These are phyloP conservation scores for Pittosporum tobira DNA, from an alignment of 129 eudicot species.

Conservation along the genomic window DNA sequence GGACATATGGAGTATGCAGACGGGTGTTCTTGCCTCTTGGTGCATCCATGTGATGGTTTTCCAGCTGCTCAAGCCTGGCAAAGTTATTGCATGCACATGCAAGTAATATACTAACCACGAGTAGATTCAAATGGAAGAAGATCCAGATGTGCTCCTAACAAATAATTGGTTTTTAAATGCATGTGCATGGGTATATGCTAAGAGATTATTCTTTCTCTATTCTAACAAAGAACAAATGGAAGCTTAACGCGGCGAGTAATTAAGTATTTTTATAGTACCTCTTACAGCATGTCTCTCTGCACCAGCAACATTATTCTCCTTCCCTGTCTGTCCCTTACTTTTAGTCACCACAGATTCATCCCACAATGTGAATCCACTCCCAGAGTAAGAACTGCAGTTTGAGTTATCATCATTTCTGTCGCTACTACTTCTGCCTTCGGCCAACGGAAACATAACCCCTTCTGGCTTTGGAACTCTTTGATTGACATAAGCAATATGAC, in stretches of 20 bases:
- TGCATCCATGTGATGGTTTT: background rate
- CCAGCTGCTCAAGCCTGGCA: background rate
- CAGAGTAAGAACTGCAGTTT: constrained; percentile 69
- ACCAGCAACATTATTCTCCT: constrained; percentile 62
- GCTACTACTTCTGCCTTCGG: constrained; percentile 32
- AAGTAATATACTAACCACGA: background rate
- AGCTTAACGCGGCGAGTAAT: background rate
- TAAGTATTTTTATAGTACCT: constrained; percentile 56
- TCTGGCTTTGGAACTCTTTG: constrained; percentile 16
- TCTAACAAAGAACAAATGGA: background rate
- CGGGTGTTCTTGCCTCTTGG: background rate
- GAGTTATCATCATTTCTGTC: constrained; percentile 66
- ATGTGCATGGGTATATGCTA: constrained; percentile 6
- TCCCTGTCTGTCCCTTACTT: constrained; percentile 92
- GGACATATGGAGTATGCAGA: background rate
- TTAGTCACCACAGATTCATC: constrained; percentile 52
- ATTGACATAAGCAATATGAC: constrained; percentile 47
- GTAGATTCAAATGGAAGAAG: constrained; percentile 1
- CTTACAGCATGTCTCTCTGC: constrained; percentile 28
- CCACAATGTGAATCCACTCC: constrained; percentile 79
- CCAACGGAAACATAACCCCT: background rate
- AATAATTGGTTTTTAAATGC: background rate
- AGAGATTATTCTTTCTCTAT: background rate
- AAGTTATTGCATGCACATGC: constrained; percentile 11
- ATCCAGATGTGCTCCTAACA: constrained; percentile 6